phyloP scores from a whole-genome alignment of 495 filamentous ascomycete genomes.

The Darksidea phi region DNA sequence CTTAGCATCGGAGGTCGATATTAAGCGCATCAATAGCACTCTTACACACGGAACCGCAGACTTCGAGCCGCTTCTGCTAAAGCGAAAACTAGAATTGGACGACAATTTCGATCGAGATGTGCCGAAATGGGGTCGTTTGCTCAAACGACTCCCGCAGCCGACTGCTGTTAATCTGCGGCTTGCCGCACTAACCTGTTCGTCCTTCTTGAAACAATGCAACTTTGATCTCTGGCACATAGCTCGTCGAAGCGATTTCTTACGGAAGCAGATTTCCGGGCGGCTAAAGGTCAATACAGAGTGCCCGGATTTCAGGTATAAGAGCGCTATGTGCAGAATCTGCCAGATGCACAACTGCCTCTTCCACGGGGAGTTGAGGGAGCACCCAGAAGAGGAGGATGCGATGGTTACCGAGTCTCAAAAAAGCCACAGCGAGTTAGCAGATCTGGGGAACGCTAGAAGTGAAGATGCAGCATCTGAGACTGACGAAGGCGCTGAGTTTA shows the following conservation, averaged over 20 bases:
- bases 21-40: not conserved
- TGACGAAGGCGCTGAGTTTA: too few relatives aligned
- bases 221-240: slow-evolving; percentile 43
- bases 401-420: slow-evolving; percentile 1
- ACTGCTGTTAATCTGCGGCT: slow-evolving; percentile 15
- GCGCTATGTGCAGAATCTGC: slow-evolving; percentile 16
- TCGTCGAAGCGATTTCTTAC: slow-evolving; percentile 18
- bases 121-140: slow-evolving; percentile 32
- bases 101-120: slow-evolving; percentile 38
- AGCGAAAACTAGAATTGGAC: not conserved
- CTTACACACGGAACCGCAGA: not conserved
- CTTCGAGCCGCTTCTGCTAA: not conserved
- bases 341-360: slow-evolving; percentile 35
- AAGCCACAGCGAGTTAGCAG: slow-evolving; percentile 2
- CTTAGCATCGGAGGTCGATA: not conserved
- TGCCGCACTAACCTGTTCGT: slow-evolving; percentile 35
- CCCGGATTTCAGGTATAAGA: not conserved
- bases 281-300: not conserved
- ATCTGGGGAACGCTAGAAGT: not conserved
- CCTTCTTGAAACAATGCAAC: slow-evolving; percentile 34
- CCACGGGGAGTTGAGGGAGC: slow-evolving; percentile 40
- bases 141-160: slow-evolving; percentile 33
- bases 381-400: not conserved
- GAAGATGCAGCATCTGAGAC: too few relatives aligned
- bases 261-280: not conserved